Evolutionary conservation across 1,139 yeast genomes (phyloP).

Genomic region (Yamadazyma atlantica): DNA sequence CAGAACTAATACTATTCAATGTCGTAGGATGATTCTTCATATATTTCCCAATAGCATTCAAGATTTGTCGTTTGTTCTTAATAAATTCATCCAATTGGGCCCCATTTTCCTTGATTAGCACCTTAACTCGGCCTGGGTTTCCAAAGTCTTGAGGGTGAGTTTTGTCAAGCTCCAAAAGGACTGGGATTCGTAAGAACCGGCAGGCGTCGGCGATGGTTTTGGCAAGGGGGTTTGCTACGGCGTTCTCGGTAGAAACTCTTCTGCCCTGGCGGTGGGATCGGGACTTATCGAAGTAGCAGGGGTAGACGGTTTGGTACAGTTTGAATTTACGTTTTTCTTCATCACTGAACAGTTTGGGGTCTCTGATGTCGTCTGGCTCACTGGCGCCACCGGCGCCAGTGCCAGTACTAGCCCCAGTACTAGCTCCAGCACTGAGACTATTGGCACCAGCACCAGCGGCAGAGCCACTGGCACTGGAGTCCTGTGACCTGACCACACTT

Average conservation of each 20-base stretch:
- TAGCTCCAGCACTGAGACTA: too few species aligned
- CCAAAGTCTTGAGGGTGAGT: conserved; percentile 97
- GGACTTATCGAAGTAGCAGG: conserved; percentile 84
- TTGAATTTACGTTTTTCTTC: conserved; percentile 63
- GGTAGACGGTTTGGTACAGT: conserved; percentile 74
- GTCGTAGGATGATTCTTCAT: conserved; percentile 72
- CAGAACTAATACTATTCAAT: conserved; percentile 53
- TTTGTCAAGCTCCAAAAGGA: conserved; percentile 73
- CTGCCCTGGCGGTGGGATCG: conserved; percentile 83
- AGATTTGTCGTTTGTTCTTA: conserved; percentile 65
- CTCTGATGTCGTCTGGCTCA: conserved; percentile 31
- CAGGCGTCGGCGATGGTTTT: conserved; percentile 73
- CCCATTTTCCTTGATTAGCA: conserved; percentile 56
- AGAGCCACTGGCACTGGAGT: conserved; percentile 34
- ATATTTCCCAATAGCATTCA: conserved; percentile 61
- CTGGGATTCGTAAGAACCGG: conserved; percentile 48
- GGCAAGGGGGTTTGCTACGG: conserved; percentile 87
- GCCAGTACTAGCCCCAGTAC: too few species aligned
- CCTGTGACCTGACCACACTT: conserved; percentile 63
- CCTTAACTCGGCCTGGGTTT: conserved; percentile 91
- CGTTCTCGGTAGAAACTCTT: conserved; percentile 62
- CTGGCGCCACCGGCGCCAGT: too few species aligned
- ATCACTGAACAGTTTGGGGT: conserved; percentile 38
- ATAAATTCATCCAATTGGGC: conserved; percentile 37
- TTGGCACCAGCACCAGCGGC: too few species aligned